Evolutionary conservation across 2,329 filamentous ascomycete genomes (phyloP), one percentile per base, ranked within the genome.

Genomic region (Xylaria sp.): DNA sequence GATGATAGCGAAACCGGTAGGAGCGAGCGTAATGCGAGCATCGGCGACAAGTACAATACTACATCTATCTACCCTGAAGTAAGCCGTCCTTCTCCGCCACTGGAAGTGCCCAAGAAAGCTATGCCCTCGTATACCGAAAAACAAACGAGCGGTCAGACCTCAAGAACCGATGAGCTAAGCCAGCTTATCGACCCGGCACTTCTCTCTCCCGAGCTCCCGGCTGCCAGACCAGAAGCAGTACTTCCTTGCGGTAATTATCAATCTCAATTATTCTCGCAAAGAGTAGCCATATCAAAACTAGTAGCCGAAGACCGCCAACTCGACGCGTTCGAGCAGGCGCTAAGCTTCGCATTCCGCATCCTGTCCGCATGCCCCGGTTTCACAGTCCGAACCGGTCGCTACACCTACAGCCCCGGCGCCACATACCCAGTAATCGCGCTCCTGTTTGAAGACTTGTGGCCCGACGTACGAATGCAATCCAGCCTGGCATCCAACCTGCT

Each of bases 401-500:
- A 17, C 17, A 7, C 30, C 47, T 45, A 19, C 34, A 5, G 14
- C 1, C 12, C 19, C 2, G 48, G 21, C 3, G 6, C 3, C 4
- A 7, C 36, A 1, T 50, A 56, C 30, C 61, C 66, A 8, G 9
- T 17, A 0, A 57, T 68, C 6, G 6, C 60, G 19, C 0, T 19
- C 24, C 47, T 65, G 51, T 6, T 30, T 3, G 34, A 36, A 36
- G 6, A 47, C 3, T 53, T 42, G 61, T 27, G 34, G 4, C 5
- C 12, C 6, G 55, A 59, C 11, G 11, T 19, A 11, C n/a, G 45
- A 24, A 3, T 57, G 42, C 27, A 50, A n/a, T 24, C 24, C n/a
- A 51, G 45, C 17, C 8, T 61, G 5, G 65, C 61, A 11, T 65
- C 56, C 19, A 36, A 57, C 24, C 4, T 68, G 9, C 32, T 68